Percentiles rank a stretch among this genome's conserved stretches.
Evolutionary conservation across 2,329 filamentous ascomycete genomes (phyloP).

Genomic region (Helminthosporium solani): DNA sequence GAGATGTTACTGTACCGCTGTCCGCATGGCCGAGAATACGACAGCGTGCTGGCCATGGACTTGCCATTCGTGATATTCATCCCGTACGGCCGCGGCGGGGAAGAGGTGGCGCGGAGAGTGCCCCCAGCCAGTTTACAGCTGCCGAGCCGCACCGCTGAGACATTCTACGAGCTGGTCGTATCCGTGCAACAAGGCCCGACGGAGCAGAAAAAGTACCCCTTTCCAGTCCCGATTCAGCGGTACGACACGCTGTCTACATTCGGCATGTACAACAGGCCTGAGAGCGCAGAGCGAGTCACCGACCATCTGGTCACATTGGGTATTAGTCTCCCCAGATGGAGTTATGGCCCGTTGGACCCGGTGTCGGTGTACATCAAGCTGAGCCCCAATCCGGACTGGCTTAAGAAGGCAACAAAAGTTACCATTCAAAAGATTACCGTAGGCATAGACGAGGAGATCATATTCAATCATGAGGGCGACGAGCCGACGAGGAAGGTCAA

Average conservation of each 20-base stretch:
- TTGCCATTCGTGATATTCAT: conserved; percentile 97
- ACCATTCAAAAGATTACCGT: conserved; percentile 94
- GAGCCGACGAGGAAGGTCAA: conserved; percentile 90
- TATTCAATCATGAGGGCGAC: conserved; percentile 97
- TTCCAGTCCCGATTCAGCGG: conserved; percentile 84
- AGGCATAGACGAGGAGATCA: conserved; percentile 93
- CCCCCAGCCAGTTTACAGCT: conserved; percentile 90
- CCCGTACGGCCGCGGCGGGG: conserved; percentile 85
- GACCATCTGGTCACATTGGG: conserved; percentile 91
- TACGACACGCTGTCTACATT: conserved; percentile 98
- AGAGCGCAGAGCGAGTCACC: conserved; percentile 78
- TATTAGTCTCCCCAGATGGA: conserved; percentile 92
- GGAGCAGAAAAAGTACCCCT: conserved; percentile 85
- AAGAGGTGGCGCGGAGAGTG: conserved; percentile 85
- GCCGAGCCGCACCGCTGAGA: conserved; percentile 91
- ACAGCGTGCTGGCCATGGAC: conserved; percentile 93
- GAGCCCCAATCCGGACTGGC: conserved; percentile 87
- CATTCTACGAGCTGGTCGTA: conserved; percentile 94
- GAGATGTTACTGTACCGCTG: conserved; percentile 92
- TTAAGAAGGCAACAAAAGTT: conserved; percentile 85
- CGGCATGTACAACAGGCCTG: conserved; percentile 98
- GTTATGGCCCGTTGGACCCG: conserved; percentile 91
- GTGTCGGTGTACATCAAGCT: conserved; percentile 96
- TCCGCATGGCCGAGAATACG: conserved; percentile 76
- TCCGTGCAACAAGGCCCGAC: conserved; percentile 88